Evolutionary conservation across 176 grass and related monocot genomes (phyloP), one percentile per base, ranked within the genome.

Genomic region (Ananas comosus): DNA sequence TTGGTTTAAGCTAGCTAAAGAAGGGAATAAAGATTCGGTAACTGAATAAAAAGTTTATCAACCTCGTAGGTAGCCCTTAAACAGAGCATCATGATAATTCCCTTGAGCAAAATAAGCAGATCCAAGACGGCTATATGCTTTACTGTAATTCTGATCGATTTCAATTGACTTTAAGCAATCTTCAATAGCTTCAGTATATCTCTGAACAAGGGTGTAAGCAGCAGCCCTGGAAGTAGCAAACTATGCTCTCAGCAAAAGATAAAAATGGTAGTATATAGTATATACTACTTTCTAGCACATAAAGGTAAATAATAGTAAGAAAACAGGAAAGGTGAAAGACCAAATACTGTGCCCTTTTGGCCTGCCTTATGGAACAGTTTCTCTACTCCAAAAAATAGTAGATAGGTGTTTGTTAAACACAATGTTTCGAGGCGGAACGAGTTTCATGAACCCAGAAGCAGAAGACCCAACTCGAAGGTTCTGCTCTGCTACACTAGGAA

Each of bases 161-260:
- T 96, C 79, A 68, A 88, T 96, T 42, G 87, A 85, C 79, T 81
- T 96, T 74, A 85, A 50, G 61, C 88, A 91, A 59, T 91, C 81
- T 61, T 67, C 72, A 79, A 91, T 72, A 47, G 88, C 88, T 76
- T 87, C 78, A 71, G 68, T 79, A 76, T 78, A 84, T 82, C 83
- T 84, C 59, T 84, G 68, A 82, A 84, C 61, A 69, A 80, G 54
- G 16, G 79, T 88, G 68, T 85, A 91, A 51, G 91, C 84, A 82
- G 91, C 91, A 82, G 87, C 91, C 84, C 91, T 96, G 82, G 11
- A 80, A 90, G 70, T 77, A 72, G 11, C 56, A 61, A n/a, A 61
- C 21, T 61, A 61, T 19, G 21, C 21, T 61, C 56, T 5, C 17
- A 61, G 17, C 56, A 61, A 16, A 61, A 61, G 56, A 61, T 61